Evolutionary conservation across 805 yeast species (phyloP).

Genomic region (Lachancea lanzarotensis): DNA sequence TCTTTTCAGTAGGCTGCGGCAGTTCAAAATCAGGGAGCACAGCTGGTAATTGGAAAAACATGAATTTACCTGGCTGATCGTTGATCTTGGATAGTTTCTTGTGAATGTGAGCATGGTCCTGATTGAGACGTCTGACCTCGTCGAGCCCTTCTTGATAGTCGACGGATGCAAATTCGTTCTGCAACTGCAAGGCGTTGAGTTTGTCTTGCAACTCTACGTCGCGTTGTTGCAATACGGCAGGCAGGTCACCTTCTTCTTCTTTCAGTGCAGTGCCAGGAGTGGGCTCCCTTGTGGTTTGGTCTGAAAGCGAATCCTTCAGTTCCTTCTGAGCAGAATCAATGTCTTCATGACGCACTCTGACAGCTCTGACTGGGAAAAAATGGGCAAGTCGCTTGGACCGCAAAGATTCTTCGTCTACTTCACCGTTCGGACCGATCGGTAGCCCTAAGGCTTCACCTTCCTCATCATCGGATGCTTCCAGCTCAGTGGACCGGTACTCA

Average conservation of each 20-base stretch:
- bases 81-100: conserved; percentile 26
- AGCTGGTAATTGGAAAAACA: conserved; percentile 37
- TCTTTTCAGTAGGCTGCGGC: neutral
- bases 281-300: conserved; percentile 22
- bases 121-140: conserved; percentile 32
- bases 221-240: conserved; percentile 16
- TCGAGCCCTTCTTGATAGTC: conserved; percentile 32
- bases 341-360: conserved; percentile 43
- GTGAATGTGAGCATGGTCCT: conserved; percentile 37
- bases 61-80: conserved; percentile 30
- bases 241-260: neutral
- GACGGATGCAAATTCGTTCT: conserved; percentile 26
- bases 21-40: conserved; percentile 30
- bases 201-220: conserved; percentile 26
- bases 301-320: conserved; percentile 26
- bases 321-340: conserved; percentile 31
- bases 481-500: conserved; percentile 39
- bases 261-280: conserved; percentile 19
- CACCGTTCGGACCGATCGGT: conserved; percentile 19
- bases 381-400: conserved; percentile 26
- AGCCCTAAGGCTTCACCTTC: conserved; percentile 10
- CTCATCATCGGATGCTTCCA: conserved; percentile 17
- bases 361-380: conserved; percentile 67
- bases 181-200: conserved; percentile 24
- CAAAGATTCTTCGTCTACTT: conserved; percentile 22